phyloP scores from a whole-genome alignment of 805 yeast species.

The Nakazawaea wickerhamii region DNA sequence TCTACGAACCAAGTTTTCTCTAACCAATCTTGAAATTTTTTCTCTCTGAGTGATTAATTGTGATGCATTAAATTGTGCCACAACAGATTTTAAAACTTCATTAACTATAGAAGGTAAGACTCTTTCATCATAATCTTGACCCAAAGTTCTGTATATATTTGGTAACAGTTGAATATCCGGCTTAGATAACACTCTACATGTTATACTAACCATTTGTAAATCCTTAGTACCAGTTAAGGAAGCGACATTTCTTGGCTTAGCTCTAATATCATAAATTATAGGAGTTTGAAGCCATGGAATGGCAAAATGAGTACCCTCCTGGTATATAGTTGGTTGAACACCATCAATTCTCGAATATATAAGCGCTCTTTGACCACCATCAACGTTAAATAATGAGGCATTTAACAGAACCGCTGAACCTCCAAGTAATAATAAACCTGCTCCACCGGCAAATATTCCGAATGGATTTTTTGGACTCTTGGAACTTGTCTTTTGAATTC shows the following conservation, averaged over 20 bases:
- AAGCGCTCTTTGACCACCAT: slow-evolving; percentile 98
- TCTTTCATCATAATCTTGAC: slow-evolving; percentile 93
- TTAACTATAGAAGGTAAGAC: slow-evolving; percentile 97
- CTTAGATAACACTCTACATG: slow-evolving; percentile 94
- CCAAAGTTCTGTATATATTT: slow-evolving; percentile 83
- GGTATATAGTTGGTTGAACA: slow-evolving; percentile 72
- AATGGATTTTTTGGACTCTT: slow-evolving; percentile 33
- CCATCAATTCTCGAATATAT: slow-evolving; percentile 86
- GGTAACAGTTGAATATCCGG: slow-evolving; percentile 81
- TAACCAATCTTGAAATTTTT: slow-evolving; percentile 83
- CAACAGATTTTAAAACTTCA: slow-evolving; percentile 93
- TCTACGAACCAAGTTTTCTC: slow-evolving; percentile 86
- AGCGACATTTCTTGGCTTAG: slow-evolving; percentile 94
- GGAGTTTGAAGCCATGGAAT: slow-evolving; percentile 96
- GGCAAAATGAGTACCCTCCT: slow-evolving; percentile 93
- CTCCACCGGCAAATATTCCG: slow-evolving; percentile 57
- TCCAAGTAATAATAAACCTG: slow-evolving; percentile 54
- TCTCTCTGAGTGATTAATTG: slow-evolving; percentile 99
- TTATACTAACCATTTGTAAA: slow-evolving; percentile 97
- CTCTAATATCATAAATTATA: slow-evolving; percentile 88
- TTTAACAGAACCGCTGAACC: slow-evolving; percentile 50
- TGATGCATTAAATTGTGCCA: slow-evolving; percentile 97
- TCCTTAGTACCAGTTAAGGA: slow-evolving; percentile 97
- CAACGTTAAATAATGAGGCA: slow-evolving; percentile 73
- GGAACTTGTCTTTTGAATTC: slow-evolving; percentile 31